Evolutionary conservation across 2,329 filamentous ascomycete species (phyloP).

Genomic region (Pyricularia sp.): DNA sequence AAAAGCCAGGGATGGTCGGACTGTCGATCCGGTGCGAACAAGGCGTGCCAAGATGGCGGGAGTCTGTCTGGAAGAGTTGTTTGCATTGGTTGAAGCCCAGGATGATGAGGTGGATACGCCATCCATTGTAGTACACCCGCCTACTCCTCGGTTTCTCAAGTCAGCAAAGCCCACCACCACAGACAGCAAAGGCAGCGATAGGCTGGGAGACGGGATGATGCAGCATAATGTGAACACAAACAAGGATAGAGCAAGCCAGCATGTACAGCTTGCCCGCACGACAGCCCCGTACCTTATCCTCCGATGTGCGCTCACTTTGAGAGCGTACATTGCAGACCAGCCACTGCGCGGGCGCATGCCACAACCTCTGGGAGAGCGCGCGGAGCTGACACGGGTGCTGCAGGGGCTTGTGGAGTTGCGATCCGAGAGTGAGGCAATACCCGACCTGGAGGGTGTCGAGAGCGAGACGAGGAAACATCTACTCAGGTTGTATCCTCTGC

Average conservation of each 20-base stretch:
- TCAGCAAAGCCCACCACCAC: slow-evolving; percentile 14
- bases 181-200: slow-evolving; percentile 9
- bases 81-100: slow-evolving; percentile 43
- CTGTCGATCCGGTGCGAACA: slow-evolving; percentile 52
- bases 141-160: slow-evolving; percentile 25
- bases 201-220: slow-evolving; percentile 9
- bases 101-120: slow-evolving; percentile 23
- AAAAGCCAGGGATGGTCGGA: slow-evolving; percentile 55
- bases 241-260: slow-evolving; percentile 7
- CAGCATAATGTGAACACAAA: slow-evolving; percentile 16
- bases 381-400: slow-evolving; percentile 64
- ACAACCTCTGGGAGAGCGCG: slow-evolving; percentile 67
- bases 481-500: slow-evolving; percentile 64
- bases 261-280: slow-evolving; percentile 55
- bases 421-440: slow-evolving; percentile 59
- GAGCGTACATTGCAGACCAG: slow-evolving; percentile 80
- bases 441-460: slow-evolving; percentile 36
- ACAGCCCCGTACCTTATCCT: slow-evolving; percentile 72
- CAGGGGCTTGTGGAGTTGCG: slow-evolving; percentile 50
- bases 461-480: slow-evolving; percentile 60
- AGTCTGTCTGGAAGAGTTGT: slow-evolving; percentile 67
- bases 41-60: slow-evolving; percentile 63
- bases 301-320: slow-evolving; percentile 66
- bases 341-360: slow-evolving; percentile 81
- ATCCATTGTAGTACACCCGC: slow-evolving; percentile 26